Conservation (phyloP, 108 stramenopile species). For the Nitzschia palea region DNA sequence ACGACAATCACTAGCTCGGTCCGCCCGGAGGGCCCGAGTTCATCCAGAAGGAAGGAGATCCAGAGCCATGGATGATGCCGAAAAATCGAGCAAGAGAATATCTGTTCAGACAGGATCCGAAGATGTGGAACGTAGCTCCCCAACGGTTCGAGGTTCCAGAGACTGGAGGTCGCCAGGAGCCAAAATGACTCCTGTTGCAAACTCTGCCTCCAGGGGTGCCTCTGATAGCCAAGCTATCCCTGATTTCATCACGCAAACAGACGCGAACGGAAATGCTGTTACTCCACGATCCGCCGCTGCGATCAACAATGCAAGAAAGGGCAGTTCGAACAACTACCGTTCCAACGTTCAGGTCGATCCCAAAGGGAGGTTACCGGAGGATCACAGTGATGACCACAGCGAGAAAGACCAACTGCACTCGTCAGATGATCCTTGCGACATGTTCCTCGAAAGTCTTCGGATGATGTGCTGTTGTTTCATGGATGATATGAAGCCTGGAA, state of each 20-base stretch:
- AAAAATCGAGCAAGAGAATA: slow-evolving; percentile 5
- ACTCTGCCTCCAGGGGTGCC: slow-evolving; percentile 15
- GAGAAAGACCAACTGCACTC: slow-evolving; percentile 1
- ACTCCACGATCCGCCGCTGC: slow-evolving; percentile 70
- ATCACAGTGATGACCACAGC: slow-evolving; percentile 40
- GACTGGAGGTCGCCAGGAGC: slow-evolving; percentile 80
- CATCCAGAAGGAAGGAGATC: slow-evolving; percentile 7
- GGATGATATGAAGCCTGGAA: slow-evolving; percentile 36
- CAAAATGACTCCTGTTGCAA: slow-evolving; percentile 58
- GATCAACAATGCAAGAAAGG: slow-evolving; percentile 52
- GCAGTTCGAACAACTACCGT: slow-evolving; percentile 53
- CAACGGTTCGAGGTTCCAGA: slow-evolving; percentile 52
- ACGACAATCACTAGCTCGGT: not conserved
- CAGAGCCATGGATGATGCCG: slow-evolving; percentile 14
- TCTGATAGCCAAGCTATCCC: slow-evolving; percentile 45
- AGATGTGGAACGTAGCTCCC: not conserved
- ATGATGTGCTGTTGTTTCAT: slow-evolving; percentile 88
- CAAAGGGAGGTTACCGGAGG: slow-evolving; percentile 33
- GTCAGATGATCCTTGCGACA: slow-evolving; percentile 62
- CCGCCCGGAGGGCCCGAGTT: slow-evolving; percentile 19
- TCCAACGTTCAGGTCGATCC: slow-evolving; percentile 55
- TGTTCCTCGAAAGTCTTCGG: slow-evolving; percentile 72
- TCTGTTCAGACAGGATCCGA: not conserved
- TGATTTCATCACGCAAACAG: slow-evolving; percentile 90
- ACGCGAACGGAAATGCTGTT: slow-evolving; percentile 70